Evolutionary conservation across 73 alveolate genomes (phyloP).

Genomic region (Paramecium octaurelia): DNA sequence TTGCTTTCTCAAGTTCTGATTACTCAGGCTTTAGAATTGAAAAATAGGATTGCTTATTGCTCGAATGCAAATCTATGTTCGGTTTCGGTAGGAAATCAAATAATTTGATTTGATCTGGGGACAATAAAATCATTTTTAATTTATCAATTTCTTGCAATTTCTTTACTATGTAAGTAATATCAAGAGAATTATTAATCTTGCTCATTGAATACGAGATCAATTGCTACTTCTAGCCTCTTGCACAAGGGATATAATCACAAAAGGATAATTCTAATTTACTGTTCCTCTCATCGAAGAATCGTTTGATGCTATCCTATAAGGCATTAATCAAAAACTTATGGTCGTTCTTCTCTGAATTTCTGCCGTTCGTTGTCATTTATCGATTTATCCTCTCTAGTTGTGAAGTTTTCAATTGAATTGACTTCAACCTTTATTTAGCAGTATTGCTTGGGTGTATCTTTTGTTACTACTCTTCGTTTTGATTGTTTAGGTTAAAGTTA

Average conservation of each 20-base stretch:
- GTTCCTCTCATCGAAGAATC: neutral
- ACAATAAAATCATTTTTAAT: constrained; percentile 30
- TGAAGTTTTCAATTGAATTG: neutral
- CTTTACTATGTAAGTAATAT: constrained; percentile 37
- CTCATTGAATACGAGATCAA: constrained; percentile 32
- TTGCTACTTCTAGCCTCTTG: neutral
- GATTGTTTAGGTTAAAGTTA: neutral
- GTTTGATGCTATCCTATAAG: neutral
- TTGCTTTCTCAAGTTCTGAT: neutral
- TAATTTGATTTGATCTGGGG: constrained; percentile 33
- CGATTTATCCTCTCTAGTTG: neutral
- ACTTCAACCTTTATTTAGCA: constrained; percentile 1
- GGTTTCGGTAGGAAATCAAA: constrained; percentile 58
- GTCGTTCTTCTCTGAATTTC: neutral
- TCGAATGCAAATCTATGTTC: neutral
- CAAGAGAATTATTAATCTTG: constrained; percentile 20
- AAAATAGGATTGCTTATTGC: neutral
- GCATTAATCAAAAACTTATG: neutral
- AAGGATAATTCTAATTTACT: neutral
- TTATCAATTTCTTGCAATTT: constrained; percentile 47
- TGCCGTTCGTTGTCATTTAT: neutral
- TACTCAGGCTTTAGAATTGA: neutral
- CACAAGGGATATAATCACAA: constrained; percentile 1
- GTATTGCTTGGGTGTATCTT: neutral
- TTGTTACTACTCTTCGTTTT: neutral